Evolutionary conservation across 305 asterid genomes (phyloP), one percentile per base, ranked within the genome.

Genomic region (Coffea humblotiana): DNA sequence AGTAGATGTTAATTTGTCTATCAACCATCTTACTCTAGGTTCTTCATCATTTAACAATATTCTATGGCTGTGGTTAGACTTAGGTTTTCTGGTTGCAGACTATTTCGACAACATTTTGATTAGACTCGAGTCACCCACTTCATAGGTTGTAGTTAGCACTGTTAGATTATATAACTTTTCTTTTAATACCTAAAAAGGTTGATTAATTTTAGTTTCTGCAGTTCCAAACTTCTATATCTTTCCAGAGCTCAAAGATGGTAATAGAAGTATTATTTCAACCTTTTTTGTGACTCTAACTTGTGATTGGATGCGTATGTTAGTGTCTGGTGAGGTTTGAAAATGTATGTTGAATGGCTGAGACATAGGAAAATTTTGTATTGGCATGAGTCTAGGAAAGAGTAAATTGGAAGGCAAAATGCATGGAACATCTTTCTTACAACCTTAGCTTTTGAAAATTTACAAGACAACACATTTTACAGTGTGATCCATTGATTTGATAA

Each of bases 1-100:
- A 61, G 65, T 80, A 18, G 45, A 69, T 79, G 77, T 72, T 32
- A 63, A 65, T 14, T 52, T 75, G 40, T 74, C 8, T 13, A 54
- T 37, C 40, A 21, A 75, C 8, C 23, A 75, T 75, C 68, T 27
- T 56, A 56, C 58, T 54, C 9, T 37, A 19, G 16, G 2, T 8
- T 58, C 2, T 19, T 2, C 64, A 58, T 19, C 2, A 25, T 58
- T 58, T 52, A 27, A 19, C 1, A 29, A 71, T 21, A 71, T 8
- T 37, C 19, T 3, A 37, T 69, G 58, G 18, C 60, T 21, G 12
- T 56, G 51, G 56, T 58, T 6, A 16, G 1, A 15, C 13, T 47
- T 47, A 61, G 32, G 37, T 18, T 49, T 58, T 58, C 61, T 12
- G 27, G 6, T 37, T 47, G n/a, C 32, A 49, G 69, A 58, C 37